phyloP scores from a whole-genome alignment of 164 flowering plant genomes.

The Cinnamomum chago region DNA sequence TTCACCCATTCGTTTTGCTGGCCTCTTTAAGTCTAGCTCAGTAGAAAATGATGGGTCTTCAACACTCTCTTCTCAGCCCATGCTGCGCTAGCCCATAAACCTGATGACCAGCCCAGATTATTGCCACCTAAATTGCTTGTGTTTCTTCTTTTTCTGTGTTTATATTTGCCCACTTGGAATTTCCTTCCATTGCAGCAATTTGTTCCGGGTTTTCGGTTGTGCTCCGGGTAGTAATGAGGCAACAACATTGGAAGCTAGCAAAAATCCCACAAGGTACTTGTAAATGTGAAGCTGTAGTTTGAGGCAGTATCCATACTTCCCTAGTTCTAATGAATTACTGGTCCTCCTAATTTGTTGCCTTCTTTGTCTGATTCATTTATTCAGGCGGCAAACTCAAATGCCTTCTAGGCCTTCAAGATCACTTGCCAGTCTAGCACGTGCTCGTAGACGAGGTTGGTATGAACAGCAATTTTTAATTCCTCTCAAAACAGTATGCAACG shows the following conservation, averaged over 20 bases:
- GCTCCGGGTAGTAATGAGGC: conserved; percentile 59
- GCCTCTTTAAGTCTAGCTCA: not conserved
- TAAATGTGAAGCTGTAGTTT: not conserved
- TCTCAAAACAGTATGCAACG: not conserved
- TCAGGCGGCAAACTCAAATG: conserved; percentile 62
- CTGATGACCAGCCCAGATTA: not conserved
- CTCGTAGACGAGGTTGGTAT: conserved; percentile 65
- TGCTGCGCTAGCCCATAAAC: not conserved
- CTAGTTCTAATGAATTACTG: not conserved
- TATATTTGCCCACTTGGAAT: not conserved
- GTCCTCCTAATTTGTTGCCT: not conserved
- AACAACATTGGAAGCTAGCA: conserved; percentile 83
- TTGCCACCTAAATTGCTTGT: not conserved
- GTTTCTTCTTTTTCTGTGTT: not conserved
- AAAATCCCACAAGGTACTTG: conserved; percentile 76
- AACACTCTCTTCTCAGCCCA: not conserved
- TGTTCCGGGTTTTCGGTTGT: conserved; percentile 79
- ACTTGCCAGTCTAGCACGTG: conserved; percentile 57
- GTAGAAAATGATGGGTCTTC: not conserved
- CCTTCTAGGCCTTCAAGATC: conserved; percentile 72
- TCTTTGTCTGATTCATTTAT: not conserved
- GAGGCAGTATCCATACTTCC: not conserved
- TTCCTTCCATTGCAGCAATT: conserved; percentile 46
- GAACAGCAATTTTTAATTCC: not conserved
- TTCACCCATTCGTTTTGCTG: not conserved